Percentiles rank a stretch among this genome's conserved stretches.
Evolutionary conservation across 2,329 filamentous ascomycete species (phyloP).

Genomic region (Helotiales sp.): DNA sequence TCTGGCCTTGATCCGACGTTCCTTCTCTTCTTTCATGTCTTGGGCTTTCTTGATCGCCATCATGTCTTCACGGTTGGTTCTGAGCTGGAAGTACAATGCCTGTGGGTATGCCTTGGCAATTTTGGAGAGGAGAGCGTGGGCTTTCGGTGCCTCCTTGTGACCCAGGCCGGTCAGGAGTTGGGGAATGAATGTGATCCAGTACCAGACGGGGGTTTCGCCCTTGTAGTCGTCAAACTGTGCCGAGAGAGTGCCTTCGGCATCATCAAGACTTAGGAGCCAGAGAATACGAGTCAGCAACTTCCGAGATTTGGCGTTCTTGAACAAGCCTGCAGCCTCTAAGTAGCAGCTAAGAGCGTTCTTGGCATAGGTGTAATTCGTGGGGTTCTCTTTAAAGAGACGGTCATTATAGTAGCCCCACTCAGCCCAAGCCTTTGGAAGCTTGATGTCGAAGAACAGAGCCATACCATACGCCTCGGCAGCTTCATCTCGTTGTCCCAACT

Average conservation of each 20-base stretch:
- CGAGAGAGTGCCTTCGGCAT: slow-evolving; percentile 81
- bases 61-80: slow-evolving; percentile 95
- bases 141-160: slow-evolving; percentile 87
- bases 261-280: slow-evolving; percentile 94
- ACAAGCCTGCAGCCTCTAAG: slow-evolving; percentile 91
- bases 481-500: slow-evolving; percentile 86
- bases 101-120: slow-evolving; percentile 97
- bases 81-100: slow-evolving; percentile 91
- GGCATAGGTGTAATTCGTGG: slow-evolving; percentile 79
- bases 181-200: slow-evolving; percentile 99
- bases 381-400: slow-evolving; percentile 90
- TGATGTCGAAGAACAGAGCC: slow-evolving; percentile 93
- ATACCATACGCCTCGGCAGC: slow-evolving; percentile 94
- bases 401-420: slow-evolving; percentile 99
- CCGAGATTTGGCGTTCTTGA: slow-evolving; percentile 95
- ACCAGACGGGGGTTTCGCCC: slow-evolving; percentile 97
- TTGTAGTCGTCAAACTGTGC: slow-evolving; percentile 94
- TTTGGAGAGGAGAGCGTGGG: slow-evolving; percentile 85
- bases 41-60: slow-evolving; percentile 87
- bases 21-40: slow-evolving; percentile 69
- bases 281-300: slow-evolving; percentile 92
- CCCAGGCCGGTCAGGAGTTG: slow-evolving; percentile 91
- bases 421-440: slow-evolving; percentile 95
- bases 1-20: slow-evolving; percentile 44
- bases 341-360: slow-evolving; percentile 95